phyloP scores from a whole-genome alignment of 495 filamentous ascomycete genomes.

The Pseudoneurospora amorphoporcata region DNA sequence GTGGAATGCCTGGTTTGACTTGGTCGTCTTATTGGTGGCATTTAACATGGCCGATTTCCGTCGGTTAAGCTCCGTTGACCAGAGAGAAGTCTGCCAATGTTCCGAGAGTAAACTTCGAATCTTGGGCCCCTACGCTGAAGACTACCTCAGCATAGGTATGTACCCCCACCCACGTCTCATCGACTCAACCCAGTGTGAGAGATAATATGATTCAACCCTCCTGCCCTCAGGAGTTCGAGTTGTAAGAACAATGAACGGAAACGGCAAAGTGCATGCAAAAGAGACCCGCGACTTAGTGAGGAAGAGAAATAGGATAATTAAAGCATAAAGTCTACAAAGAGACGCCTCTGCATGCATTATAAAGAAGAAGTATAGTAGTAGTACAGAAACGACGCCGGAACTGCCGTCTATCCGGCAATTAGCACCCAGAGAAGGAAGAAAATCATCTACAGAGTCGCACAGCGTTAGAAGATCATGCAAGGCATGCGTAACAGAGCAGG shows the following conservation, averaged over 20 bases:
- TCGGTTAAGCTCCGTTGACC: neutral
- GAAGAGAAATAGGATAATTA: neutral
- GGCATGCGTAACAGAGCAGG: neutral
- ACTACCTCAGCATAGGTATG: neutral
- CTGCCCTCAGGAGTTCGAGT: neutral
- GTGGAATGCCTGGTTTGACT: neutral
- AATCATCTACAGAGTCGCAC: conserved; percentile 14
- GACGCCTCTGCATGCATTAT: conserved; percentile 15
- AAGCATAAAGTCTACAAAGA: conserved; percentile 13
- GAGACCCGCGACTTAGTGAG: neutral
- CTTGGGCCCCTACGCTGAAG: neutral
- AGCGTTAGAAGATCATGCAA: neutral
- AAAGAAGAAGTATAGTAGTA: conserved; percentile 7
- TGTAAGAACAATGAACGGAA: neutral
- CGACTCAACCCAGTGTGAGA: neutral
- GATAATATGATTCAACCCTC: neutral
- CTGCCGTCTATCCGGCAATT: conserved; percentile 23
- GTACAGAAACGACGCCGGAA: neutral
- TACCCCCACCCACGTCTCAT: neutral
- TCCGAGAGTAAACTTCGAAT: neutral
- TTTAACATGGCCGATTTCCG: neutral
- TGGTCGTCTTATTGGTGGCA: neutral
- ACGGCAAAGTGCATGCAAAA: neutral
- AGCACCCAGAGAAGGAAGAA: conserved; percentile 30
- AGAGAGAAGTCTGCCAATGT: neutral